Base-by-base conservation (phyloP, 257 asterid genomes). In the Solanum bulbocastanum region DNA sequence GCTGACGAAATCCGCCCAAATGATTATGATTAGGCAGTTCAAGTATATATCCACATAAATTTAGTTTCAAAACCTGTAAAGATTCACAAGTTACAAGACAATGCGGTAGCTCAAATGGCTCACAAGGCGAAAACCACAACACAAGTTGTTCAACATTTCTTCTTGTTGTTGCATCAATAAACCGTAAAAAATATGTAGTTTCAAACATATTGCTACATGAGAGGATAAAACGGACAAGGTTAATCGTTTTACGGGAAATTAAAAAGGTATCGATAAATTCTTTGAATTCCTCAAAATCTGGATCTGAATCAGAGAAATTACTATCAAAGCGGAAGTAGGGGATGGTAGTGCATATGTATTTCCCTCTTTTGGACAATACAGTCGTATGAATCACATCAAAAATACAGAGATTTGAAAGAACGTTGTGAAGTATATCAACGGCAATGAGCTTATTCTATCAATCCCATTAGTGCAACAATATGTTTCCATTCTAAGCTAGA, bases 381-480 rank as follows among this genome's bases (percentile, higher is more conserved):
- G 76, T 60, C 23, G 40, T 5, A 44, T 84, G 52, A 56, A 33
- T 12, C 42, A 25, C 87, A 65, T 84, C n/a, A 84, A 60, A 56
- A 16, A 56, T 56, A 15, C 13, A 22, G 32, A 60, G 76, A 35
- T 30, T 20, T 56, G 74, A 84, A 68, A 84, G 87, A 30, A 84
- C 36, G 35, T 22, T 11, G 23, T 84, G 87, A 4, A 60, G 87
- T 11, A 84, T 20, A 56, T 84, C 87, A 84, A 60, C 75, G 0
- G 87, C 58, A 84, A 84, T n/a, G 12, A n/a, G 76, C 76, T 84
- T 32, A 84, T 60, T 58, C 32, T 83, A 40, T 83, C 87, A 23
- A 52, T 60, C 27, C 10, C 49, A 7, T 60, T 27, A 83, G 22
- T 46, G 56, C 56, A 46, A 46, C 20, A 44, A 42, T 42, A 83